These are phyloP conservation scores for Aspergillus sp. DNA, from an alignment of 2,329 filamentous ascomycete species.

Conservation along the genomic window DNA sequence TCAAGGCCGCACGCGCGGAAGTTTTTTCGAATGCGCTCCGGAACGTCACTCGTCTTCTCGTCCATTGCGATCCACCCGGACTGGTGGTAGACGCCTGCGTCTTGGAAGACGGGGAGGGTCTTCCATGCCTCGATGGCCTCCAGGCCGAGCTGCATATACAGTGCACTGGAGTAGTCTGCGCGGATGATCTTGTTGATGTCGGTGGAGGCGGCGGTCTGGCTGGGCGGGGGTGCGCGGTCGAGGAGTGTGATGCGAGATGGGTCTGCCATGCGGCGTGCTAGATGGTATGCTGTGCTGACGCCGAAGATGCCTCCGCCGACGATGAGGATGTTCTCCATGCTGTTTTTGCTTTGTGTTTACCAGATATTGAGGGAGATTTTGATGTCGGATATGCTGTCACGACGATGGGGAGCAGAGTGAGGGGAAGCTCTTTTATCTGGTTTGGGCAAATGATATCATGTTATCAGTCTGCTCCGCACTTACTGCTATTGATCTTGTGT, in stretches of 20 bases:
- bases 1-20: constrained; percentile 48
- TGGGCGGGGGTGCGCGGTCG: constrained; percentile 54
- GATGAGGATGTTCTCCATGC: constrained; percentile 45
- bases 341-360: constrained; percentile 4
- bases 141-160: constrained; percentile 63
- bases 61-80: constrained; percentile 60
- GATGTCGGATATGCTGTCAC: background rate
- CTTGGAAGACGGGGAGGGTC: constrained; percentile 54
- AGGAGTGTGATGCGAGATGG: constrained; percentile 55
- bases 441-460: no score
- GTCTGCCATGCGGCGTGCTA: constrained; percentile 50
- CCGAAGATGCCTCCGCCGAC: constrained; percentile 66
- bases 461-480: no score
- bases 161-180: constrained; percentile 63
- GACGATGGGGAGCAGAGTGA: background rate
- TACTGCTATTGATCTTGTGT: no score
- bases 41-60: constrained; percentile 47
- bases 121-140: constrained; percentile 65
- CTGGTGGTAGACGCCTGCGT: constrained; percentile 54
- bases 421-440: background rate
- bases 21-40: constrained; percentile 52
- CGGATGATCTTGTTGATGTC: constrained; percentile 73
- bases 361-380: background rate
- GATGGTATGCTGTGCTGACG: constrained; percentile 62
- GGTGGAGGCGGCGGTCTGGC: constrained; percentile 60